phyloP scores from a whole-genome alignment of 2,329 filamentous ascomycete genomes.

The Botryosphaeria dothidea region DNA sequence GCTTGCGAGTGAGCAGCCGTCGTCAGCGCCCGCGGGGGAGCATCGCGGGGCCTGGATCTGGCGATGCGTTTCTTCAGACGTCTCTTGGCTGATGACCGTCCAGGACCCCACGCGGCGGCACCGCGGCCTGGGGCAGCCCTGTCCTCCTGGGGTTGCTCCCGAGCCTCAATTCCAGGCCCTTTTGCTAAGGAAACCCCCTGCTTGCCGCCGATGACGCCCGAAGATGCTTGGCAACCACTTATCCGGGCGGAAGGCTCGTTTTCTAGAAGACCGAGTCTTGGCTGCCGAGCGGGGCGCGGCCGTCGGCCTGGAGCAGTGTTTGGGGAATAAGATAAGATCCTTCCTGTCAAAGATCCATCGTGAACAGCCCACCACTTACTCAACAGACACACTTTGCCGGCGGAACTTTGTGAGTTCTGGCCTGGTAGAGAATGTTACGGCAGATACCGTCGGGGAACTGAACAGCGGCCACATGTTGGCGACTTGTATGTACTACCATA shows the following conservation, averaged over 20 bases:
- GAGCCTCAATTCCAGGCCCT: not conserved
- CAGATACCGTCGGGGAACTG: too few species aligned
- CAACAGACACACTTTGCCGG: too few species aligned
- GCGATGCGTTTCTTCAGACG: not conserved
- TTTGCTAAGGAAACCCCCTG: not conserved
- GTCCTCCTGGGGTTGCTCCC: not conserved
- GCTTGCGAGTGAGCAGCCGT: not conserved
- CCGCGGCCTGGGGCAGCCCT: not conserved
- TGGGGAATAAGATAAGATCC: too few species aligned
- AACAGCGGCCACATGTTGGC: too few species aligned
- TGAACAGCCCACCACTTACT: too few species aligned
- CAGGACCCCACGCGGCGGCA: not conserved
- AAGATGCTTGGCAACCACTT: not conserved
- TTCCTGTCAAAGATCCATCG: too few species aligned
- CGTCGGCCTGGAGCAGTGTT: too few species aligned
- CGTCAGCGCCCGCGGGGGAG: not conserved
- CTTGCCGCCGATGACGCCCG: slow-evolving; percentile 9
- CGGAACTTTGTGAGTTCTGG: too few species aligned
- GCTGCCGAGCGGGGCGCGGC: not conserved
- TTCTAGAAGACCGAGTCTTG: not conserved
- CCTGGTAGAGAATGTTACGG: too few species aligned
- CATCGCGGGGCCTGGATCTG: not conserved
- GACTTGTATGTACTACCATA: too few species aligned
- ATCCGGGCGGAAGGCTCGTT: not conserved
- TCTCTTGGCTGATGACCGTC: not conserved